phyloP scores from a whole-genome alignment of 306 rosid genomes.

The Fragaria nilgerrensis region DNA sequence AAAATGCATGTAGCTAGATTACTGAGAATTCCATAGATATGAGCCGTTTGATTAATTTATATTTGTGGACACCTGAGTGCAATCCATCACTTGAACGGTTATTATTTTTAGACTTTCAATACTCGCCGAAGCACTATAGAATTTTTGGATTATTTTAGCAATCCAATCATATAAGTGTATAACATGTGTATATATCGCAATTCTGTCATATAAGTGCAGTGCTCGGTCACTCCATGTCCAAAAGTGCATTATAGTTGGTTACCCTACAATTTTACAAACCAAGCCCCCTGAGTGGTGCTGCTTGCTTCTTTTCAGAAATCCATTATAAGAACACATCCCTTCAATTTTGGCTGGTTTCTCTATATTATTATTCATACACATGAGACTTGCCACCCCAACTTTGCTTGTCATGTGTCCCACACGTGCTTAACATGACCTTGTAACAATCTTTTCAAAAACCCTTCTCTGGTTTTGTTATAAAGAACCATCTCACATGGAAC shows the following conservation, averaged over 20 bases:
- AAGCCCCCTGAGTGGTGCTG: constrained; percentile 1
- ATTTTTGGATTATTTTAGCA: neutral
- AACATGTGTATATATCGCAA: neutral
- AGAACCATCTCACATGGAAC: constrained; percentile 81
- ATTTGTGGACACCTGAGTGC: neutral
- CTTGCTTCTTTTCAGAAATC: constrained; percentile 13
- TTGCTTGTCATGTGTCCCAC: constrained; percentile 47
- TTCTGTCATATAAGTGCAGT: constrained; percentile 21
- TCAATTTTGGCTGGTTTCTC: neutral
- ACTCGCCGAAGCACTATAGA: neutral
- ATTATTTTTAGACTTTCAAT: neutral
- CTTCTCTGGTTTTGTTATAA: constrained; percentile 38
- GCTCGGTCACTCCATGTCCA: constrained; percentile 12
- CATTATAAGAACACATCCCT: constrained; percentile 12
- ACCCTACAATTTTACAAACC: constrained; percentile 16
- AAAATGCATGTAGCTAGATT: too few species aligned
- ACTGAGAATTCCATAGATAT: too few species aligned
- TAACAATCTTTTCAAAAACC: constrained; percentile 29
- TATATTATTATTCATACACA: constrained; percentile 16
- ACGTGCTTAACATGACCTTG: constrained; percentile 49
- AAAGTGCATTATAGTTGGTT: constrained; percentile 24
- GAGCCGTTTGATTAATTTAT: too few species aligned
- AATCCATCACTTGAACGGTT: neutral
- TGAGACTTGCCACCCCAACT: constrained; percentile 26
- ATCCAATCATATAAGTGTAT: neutral